These are phyloP conservation scores for Mycena alexandri DNA, from an alignment of 768 basidiomycete species.

Conservation along the genomic window DNA sequence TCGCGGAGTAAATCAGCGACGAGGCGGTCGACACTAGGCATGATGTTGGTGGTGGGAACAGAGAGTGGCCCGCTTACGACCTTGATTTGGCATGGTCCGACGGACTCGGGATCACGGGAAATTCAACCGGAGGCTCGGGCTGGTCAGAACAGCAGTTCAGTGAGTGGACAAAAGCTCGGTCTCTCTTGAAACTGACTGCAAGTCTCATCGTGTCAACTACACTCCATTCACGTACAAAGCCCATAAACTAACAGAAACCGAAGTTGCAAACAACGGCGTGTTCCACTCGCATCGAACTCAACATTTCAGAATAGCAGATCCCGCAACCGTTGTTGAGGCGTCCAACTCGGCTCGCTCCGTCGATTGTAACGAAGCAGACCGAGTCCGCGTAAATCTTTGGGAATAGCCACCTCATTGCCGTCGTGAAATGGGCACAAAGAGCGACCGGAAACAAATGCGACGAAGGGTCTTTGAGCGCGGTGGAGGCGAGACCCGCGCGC, in stretches of 20 bases:
- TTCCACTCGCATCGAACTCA: slow-evolving; percentile 46
- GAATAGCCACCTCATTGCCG: slow-evolving; percentile 52
- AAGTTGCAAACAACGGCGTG: slow-evolving; percentile 22
- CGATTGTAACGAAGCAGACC: slow-evolving; percentile 63
- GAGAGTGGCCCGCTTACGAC: no score
- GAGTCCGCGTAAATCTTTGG: slow-evolving; percentile 58
- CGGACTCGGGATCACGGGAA: no score
- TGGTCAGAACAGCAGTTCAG: no score
- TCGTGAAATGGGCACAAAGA: slow-evolving; percentile 53
- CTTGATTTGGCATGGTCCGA: no score
- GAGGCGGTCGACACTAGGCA: no score
- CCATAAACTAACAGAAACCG: not conserved
- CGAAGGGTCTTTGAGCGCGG: slow-evolving; percentile 46
- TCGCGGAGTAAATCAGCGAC: no score
- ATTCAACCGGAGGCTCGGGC: no score
- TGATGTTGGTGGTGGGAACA: no score
- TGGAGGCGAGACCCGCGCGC: slow-evolving; percentile 44
- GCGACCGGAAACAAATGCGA: slow-evolving; percentile 62
- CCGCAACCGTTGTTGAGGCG: slow-evolving; percentile 68
- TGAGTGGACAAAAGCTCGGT: no score
- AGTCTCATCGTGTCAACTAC: no score
- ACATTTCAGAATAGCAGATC: slow-evolving; percentile 64
- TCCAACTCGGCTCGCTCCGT: slow-evolving; percentile 50
- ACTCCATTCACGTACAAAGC: no score
- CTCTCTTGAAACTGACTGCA: no score